A percentile compares a stretch with the other conserved stretches of the same genome.
These are phyloP conservation scores for Fusarium siculi DNA, from an alignment of 2,329 filamentous ascomycete genomes.

Conservation along the genomic window DNA sequence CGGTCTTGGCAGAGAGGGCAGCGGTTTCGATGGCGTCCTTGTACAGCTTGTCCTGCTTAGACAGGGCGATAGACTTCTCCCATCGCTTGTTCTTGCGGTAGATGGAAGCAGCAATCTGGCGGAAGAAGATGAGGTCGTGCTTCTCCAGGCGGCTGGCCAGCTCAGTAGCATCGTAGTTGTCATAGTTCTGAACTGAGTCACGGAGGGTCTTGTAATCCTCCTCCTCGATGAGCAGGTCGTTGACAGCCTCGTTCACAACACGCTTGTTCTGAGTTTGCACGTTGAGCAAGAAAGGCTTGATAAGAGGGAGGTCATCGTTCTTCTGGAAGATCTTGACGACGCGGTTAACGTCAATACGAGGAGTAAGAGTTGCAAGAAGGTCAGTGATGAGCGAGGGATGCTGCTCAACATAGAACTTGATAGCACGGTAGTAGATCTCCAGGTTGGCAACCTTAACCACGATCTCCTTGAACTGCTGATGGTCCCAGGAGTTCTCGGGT, in stretches of 20 bases:
- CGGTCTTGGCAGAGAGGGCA: slow-evolving; percentile 87
- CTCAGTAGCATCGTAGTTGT: slow-evolving; percentile 97
- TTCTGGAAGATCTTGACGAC: slow-evolving; percentile 99
- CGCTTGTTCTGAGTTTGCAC: slow-evolving; percentile 98
- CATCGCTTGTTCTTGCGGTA: slow-evolving; percentile 99
- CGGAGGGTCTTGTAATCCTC: slow-evolving; percentile 99
- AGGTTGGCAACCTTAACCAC: slow-evolving; percentile 97
- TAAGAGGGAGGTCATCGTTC: slow-evolving; percentile 96
- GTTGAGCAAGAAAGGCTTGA: slow-evolving; percentile 98
- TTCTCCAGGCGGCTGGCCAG: slow-evolving; percentile 93
- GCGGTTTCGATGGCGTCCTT: slow-evolving; percentile 99
- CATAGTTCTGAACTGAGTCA: slow-evolving; percentile 97
- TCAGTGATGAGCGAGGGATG: slow-evolving; percentile 97
- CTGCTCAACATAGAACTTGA: slow-evolving; percentile 98
- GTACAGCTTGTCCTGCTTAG: slow-evolving; percentile 99
- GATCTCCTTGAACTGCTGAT: slow-evolving; percentile 99
- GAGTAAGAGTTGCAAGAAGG: slow-evolving; percentile 88
- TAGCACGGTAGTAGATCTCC: slow-evolving; percentile 97
- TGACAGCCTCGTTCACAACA: slow-evolving; percentile 97
- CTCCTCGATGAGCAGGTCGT: slow-evolving; percentile 96
- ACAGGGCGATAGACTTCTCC: slow-evolving; percentile 98
- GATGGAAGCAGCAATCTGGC: slow-evolving; percentile 96
- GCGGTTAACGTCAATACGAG: slow-evolving; percentile 96
- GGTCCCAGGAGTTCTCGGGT: slow-evolving; percentile 97
- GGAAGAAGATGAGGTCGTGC: slow-evolving; percentile 98